Percentiles rank a stretch among this genome's conserved stretches.
Conservation (phyloP, 2,329 filamentous ascomycete species). For the Fusarium decemcellulare region DNA sequence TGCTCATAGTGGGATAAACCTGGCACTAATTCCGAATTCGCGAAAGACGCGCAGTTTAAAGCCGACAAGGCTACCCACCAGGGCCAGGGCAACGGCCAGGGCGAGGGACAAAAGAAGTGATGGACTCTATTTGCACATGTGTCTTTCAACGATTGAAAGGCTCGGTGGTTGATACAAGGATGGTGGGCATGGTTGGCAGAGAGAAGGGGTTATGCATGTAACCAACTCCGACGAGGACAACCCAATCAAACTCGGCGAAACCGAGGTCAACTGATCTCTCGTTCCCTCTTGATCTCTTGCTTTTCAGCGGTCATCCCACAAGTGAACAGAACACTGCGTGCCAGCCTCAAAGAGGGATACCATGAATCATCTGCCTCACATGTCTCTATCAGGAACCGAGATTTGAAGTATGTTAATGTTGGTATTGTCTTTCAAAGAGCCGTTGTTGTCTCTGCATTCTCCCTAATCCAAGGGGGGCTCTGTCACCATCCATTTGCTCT, state of each 20-base stretch:
- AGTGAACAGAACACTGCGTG: no score
- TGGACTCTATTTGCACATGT: neutral
- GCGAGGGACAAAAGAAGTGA: constrained; percentile 25
- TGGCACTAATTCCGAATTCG: constrained; percentile 16
- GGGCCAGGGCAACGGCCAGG: neutral
- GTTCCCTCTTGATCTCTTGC: neutral
- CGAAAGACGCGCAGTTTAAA: constrained; percentile 6
- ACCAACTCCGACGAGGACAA: neutral
- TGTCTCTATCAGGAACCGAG: neutral
- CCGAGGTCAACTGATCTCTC: neutral
- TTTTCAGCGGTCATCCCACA: neutral
- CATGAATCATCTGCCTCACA: neutral
- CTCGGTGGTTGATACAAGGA: neutral
- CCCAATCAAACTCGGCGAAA: neutral
- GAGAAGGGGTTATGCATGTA: neutral
- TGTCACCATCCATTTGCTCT: neutral
- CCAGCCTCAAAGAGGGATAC: no score
- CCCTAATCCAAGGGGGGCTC: neutral
- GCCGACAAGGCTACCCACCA: constrained; percentile 4
- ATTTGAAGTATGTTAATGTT: neutral
- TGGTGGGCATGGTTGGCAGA: neutral
- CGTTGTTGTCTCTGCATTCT: constrained; percentile 1
- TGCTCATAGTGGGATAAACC: constrained; percentile 11
- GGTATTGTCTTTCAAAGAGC: neutral
- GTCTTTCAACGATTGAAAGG: neutral